phyloP scores from a whole-genome alignment of 1,139 yeast species.

The Hyphopichia wangnamkhiaoensis region DNA sequence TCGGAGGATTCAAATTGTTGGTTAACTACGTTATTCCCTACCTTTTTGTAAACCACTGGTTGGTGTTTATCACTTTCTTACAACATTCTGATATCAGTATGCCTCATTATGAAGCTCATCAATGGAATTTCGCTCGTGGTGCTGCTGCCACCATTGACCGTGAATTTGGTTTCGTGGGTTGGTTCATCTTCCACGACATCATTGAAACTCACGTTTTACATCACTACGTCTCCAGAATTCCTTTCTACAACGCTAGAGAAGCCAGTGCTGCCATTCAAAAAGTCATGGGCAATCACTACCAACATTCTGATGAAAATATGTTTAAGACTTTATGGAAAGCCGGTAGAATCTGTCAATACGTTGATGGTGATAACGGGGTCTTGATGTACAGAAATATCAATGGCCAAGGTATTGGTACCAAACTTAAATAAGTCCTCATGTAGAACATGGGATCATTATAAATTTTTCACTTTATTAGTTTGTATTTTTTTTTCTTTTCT shows the following conservation, averaged over 20 bases:
- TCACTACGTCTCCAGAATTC: conserved; percentile 62
- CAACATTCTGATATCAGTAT: conserved; percentile 60
- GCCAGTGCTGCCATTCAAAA: conserved; percentile 58
- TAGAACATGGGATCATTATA: too few relatives aligned
- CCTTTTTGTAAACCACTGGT: conserved; percentile 62
- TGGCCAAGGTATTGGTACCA: conserved; percentile 47
- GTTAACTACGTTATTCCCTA: conserved; percentile 59
- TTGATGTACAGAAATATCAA: conserved; percentile 61
- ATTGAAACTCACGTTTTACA: conserved; percentile 67
- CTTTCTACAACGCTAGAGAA: conserved; percentile 63
- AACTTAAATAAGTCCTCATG: too few relatives aligned
- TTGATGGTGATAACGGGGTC: conserved; percentile 62
- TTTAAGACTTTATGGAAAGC: conserved; percentile 58
- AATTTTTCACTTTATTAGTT: too few relatives aligned
- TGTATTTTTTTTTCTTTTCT: too few relatives aligned
- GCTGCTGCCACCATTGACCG: conserved; percentile 68
- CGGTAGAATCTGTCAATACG: conserved; percentile 58
- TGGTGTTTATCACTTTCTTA: conserved; percentile 60
- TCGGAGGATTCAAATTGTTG: conserved; percentile 49
- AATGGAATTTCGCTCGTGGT: conserved; percentile 68
- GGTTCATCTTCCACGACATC: conserved; percentile 61
- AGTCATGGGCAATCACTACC: conserved; percentile 63
- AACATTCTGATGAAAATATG: conserved; percentile 55
- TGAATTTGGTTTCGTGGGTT: conserved; percentile 60
- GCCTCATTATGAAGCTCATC: conserved; percentile 58